A percentile compares a stretch with the other conserved stretches of the same genome.
Conservation (phyloP, 495 filamentous ascomycete genomes). For the Patellaria atrata region DNA sequence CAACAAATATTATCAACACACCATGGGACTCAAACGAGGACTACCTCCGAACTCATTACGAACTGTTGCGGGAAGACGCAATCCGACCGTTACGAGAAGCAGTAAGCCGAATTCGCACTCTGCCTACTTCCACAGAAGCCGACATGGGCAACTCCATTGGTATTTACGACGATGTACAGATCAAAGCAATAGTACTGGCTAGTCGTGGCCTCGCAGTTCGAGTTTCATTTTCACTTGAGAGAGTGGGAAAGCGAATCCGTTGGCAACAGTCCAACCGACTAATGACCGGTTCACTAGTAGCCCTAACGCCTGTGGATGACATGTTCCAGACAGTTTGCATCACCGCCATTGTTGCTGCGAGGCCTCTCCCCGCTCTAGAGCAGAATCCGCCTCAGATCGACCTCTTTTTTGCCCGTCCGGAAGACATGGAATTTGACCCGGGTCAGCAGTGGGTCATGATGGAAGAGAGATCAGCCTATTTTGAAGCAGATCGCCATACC, state of each 20-base stretch:
- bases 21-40: conserved; percentile 26
- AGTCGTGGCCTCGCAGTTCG: conserved; percentile 45
- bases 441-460: conserved; percentile 63
- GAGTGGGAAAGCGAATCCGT: conserved; percentile 51
- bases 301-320: conserved; percentile 49
- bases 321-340: conserved; percentile 50
- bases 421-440: conserved; percentile 54
- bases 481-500: conserved; percentile 56
- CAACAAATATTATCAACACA: conserved; percentile 27
- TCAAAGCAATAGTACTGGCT: conserved; percentile 48
- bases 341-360: conserved; percentile 58
- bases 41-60: conserved; percentile 26
- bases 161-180: conserved; percentile 62
- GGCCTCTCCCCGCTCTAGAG: conserved; percentile 46
- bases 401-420: conserved; percentile 48
- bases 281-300: conserved; percentile 54
- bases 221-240: conserved; percentile 54
- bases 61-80: conserved; percentile 33
- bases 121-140: conserved; percentile 19
- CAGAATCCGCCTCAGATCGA: conserved; percentile 60
- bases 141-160: conserved; percentile 35
- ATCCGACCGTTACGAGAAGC: conserved; percentile 27
- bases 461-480: conserved; percentile 56
- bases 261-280: conserved; percentile 70
- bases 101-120: conserved; percentile 19